phyloP scores from a whole-genome alignment of 176 grass and related monocot genomes.

The Bromus sterilis region DNA sequence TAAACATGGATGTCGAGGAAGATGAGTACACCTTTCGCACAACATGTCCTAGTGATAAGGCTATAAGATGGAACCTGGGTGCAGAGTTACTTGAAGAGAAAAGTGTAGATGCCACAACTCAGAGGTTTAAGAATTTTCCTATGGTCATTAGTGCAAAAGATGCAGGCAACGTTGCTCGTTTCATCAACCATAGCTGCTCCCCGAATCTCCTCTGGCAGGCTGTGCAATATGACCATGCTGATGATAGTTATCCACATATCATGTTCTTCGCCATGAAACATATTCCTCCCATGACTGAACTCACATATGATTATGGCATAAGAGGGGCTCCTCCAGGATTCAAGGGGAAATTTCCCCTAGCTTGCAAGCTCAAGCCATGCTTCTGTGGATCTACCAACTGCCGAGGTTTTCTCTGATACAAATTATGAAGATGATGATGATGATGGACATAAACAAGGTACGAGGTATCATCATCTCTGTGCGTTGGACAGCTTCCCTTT shows the following conservation, averaged over 20 bases:
- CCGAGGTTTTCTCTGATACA: slow-evolving; percentile 30
- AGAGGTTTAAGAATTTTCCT: slow-evolving; percentile 27
- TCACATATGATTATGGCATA: slow-evolving; percentile 62
- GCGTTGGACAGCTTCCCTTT: neutral
- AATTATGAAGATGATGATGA: too few relatives aligned
- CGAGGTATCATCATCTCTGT: neutral
- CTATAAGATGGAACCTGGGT: slow-evolving; percentile 38
- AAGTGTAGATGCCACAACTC: neutral
- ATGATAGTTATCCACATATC: slow-evolving; percentile 50
- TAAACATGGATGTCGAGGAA: slow-evolving; percentile 19
- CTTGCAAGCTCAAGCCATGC: slow-evolving; percentile 32
- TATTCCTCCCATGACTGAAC: slow-evolving; percentile 63
- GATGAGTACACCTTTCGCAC: slow-evolving; percentile 36
- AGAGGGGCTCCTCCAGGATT: slow-evolving; percentile 29
- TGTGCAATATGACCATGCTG: slow-evolving; percentile 43
- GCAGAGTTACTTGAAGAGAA: slow-evolving; percentile 41
- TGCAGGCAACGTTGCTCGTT: slow-evolving; percentile 53
- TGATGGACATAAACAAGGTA: slow-evolving; percentile 14
- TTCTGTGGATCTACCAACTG: slow-evolving; percentile 35
- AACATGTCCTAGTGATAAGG: neutral
- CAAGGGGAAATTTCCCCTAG: neutral
- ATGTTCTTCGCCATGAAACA: slow-evolving; percentile 67
- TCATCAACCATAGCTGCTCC: slow-evolving; percentile 68
- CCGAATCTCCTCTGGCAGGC: slow-evolving; percentile 68
- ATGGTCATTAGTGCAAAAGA: slow-evolving; percentile 44